Percentiles rank a stretch among this genome's conserved stretches.
phyloP scores from a whole-genome alignment of 805 yeast species.

The Helenozyma rhizophorensis region DNA sequence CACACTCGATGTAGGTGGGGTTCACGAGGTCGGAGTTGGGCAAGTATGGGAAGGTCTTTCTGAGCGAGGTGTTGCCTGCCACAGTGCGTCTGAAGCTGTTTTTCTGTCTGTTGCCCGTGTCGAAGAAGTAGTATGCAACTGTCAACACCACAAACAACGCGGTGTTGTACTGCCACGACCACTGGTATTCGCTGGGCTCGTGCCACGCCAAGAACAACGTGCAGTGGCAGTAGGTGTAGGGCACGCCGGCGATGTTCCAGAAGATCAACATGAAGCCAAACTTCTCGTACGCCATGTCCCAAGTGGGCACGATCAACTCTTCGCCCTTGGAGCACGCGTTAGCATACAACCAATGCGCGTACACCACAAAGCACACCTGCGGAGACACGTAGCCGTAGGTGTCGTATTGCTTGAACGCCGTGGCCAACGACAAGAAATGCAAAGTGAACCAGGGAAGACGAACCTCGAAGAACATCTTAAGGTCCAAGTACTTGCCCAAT shows the following conservation, averaged over 20 bases:
- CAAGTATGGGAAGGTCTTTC: conserved; percentile 91
- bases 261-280: conserved; percentile 98
- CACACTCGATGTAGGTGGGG: conserved; percentile 82
- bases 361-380: conserved; percentile 65
- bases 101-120: conserved; percentile 93
- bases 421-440: conserved; percentile 69
- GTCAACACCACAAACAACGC: conserved; percentile 54
- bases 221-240: conserved; percentile 95
- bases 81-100: conserved; percentile 80
- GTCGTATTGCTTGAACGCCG: conserved; percentile 76
- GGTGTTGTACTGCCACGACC: conserved; percentile 61
- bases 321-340: conserved; percentile 98
- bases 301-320: conserved; percentile 93
- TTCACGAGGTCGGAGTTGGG: conserved; percentile 78
- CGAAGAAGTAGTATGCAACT: conserved; percentile 85
- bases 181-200: conserved; percentile 75
- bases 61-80: conserved; percentile 70
- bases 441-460: conserved; percentile 95
- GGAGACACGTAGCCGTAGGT: conserved; percentile 73
- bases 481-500: conserved; percentile 77
- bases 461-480: conserved; percentile 97
- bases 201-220: conserved; percentile 80
- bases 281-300: conserved; percentile 99
- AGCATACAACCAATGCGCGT: conserved; percentile 92
- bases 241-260: conserved; percentile 99